phyloP scores from a whole-genome alignment of 257 asterid genomes.

The Gynochthodes officinalis region DNA sequence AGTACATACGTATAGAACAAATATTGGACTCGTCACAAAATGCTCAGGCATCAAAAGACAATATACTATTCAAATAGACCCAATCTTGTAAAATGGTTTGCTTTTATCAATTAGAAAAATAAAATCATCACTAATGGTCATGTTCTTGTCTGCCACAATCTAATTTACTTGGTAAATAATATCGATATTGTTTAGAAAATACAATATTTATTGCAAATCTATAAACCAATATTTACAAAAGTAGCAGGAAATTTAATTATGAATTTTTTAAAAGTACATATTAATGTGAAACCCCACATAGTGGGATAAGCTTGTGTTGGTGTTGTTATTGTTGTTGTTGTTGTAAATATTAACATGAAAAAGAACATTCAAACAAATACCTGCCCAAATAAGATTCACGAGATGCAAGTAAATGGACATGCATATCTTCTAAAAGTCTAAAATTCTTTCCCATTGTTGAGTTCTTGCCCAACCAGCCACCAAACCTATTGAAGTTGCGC shows the following conservation, averaged over 20 bases:
- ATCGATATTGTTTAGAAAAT: neutral
- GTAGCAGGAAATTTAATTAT: neutral
- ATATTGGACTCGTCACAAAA: neutral
- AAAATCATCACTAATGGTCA: neutral
- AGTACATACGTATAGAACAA: neutral
- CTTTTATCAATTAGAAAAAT: neutral
- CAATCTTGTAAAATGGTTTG: neutral
- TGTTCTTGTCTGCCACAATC: neutral
- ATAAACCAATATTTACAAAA: neutral
- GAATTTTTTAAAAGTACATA: neutral
- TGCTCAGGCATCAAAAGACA: neutral
- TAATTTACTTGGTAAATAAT: neutral
- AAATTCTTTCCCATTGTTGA: constrained; percentile 82
- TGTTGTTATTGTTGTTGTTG: neutral
- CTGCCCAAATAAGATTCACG: constrained; percentile 81
- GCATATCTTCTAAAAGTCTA: constrained; percentile 87
- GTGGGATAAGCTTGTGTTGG: neutral
- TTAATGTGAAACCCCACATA: neutral
- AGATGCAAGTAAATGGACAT: constrained; percentile 89
- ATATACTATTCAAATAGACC: neutral
- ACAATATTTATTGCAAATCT: neutral
- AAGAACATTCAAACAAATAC: constrained; percentile 30
- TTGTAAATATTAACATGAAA: neutral
- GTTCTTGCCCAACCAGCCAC: constrained; percentile 99
- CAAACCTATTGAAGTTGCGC: constrained; percentile 90